These are phyloP conservation scores for Gossypium lobatum DNA, from an alignment of 441 rosid genomes.

Conservation along the genomic window DNA sequence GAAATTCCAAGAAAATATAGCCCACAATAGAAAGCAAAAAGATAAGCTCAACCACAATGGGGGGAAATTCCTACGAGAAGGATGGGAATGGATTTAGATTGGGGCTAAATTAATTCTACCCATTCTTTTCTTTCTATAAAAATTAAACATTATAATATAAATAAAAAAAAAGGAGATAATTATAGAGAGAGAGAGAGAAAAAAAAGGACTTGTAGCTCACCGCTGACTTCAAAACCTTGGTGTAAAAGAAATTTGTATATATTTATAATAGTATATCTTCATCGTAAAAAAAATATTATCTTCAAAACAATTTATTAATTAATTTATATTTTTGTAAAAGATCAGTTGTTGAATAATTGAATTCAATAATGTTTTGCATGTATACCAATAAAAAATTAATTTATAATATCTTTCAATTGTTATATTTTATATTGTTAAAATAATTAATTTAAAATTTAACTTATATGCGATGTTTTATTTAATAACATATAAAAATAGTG, in stretches of 20 bases:
- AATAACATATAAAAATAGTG: no score
- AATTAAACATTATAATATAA: background rate
- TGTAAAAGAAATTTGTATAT: background rate
- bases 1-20: background rate
- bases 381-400: no score
- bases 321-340: no score
- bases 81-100: background rate
- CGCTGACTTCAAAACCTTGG: background rate
- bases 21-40: background rate
- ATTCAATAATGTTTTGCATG: no score
- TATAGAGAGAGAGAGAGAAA: background rate
- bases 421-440: no score
- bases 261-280: no score
- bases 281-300: no score
- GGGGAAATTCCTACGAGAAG: background rate
- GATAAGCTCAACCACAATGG: background rate
- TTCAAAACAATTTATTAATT: no score
- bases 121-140: background rate
- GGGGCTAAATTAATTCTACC: background rate
- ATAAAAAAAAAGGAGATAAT: background rate
- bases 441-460: no score
- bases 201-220: background rate
- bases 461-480: no score
- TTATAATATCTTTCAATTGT: no score
- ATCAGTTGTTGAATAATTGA: no score